Conservation (phyloP, 2,329 filamentous ascomycete species). For the Teratosphaeria gauchensis region DNA sequence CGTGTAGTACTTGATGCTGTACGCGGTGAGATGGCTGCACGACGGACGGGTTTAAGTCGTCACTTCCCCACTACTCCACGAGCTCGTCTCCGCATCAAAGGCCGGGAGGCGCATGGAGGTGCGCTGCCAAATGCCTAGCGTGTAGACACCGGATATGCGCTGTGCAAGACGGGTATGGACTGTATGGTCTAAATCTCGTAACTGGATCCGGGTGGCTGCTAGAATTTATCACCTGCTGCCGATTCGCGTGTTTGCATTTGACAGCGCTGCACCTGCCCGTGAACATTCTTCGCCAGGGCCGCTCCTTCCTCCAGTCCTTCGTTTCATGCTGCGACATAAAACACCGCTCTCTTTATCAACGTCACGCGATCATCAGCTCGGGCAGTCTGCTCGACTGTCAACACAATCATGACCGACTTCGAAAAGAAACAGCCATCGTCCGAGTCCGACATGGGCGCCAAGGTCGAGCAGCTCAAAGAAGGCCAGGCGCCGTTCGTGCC, state of each 20-base stretch:
- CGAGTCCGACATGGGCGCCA: background rate
- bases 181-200: background rate
- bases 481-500: conserved; percentile 8
- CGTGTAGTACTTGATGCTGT: background rate
- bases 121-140: background rate
- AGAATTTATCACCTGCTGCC: background rate
- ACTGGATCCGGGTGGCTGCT: background rate
- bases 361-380: background rate
- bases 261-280: background rate
- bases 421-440: background rate
- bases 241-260: background rate
- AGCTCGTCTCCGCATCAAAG: background rate
- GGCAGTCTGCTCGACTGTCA: background rate
- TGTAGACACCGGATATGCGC: background rate
- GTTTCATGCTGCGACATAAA: background rate
- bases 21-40: background rate
- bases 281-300: background rate
- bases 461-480: conserved; percentile 1
- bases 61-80: background rate
- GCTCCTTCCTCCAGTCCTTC: background rate
- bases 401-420: background rate
- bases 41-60: background rate
- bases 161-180: background rate
- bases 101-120: background rate
- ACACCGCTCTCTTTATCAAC: background rate